Base-by-base conservation (phyloP, 2,329 filamentous ascomycete species). In the Fusarium sp. region DNA sequence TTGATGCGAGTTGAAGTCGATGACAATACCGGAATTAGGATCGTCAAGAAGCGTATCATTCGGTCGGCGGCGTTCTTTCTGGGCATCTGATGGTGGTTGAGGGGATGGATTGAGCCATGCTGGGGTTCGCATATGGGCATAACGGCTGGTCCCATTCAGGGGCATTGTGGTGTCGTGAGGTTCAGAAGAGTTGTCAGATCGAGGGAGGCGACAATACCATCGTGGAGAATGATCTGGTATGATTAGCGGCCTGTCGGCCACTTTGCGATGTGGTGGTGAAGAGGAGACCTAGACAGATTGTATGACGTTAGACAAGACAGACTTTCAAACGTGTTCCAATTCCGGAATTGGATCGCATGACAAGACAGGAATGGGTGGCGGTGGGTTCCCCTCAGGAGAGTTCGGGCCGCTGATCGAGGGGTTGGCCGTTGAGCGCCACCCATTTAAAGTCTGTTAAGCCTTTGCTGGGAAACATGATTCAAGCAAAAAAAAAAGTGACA, bases 1-100 rank as follows among this genome's bases (percentile, higher is more conserved):
- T 45, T 88, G 83, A 58, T 86, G 81, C 31, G 85, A 88, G 28
- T 83, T 83, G 65, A 92, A 89, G 77, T 93, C 90, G 56, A 93
- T 82, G 35, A 83, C 81, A 26, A 82, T 77, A 42, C 82, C 79
- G 74, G 82, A 81, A 41, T 79, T 82, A n/a, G 86, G 86, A 71
- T 89, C 86, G 44, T 72, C 71, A 38, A 90, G 81, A 11, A 89
- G 75, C 75, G 81, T 79, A 69, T 81, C 75, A 31, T 77, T 77
- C 54, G 66, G 59, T 42, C 68, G 74, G 16, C 73, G 74, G 16
- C 71, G 73, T 47, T 75, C 61, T 53, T 66, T 74, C 54, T 76
- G 70, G 53, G 75, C 38, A 65, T 74, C 61, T 39, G 75, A 31
- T 62, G 66, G 68, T 68, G 67, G 75, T 33, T 71, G 61, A 45